Base-by-base conservation (phyloP, 371 early-diverging fungal genomes). In the Mortierella sp. region DNA sequence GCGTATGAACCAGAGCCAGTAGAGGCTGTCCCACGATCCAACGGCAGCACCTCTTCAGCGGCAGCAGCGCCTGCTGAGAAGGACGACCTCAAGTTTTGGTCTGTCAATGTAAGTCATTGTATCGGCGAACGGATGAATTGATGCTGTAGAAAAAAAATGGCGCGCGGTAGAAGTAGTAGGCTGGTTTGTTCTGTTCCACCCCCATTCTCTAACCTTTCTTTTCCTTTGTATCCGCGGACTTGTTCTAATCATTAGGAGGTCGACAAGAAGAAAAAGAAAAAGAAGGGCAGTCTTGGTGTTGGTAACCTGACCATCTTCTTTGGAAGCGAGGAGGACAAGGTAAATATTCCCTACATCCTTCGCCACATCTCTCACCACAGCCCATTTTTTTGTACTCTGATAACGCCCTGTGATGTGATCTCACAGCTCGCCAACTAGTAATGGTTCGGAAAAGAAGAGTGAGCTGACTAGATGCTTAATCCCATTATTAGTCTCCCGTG, bases 181-280 rank as follows among this genome's bases (percentile, higher is more conserved):
- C 31, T 24, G 31, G 24, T 45, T 45, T 13, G 11, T 26, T 5
- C 24, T 39, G 16, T 47, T 43, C 31, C 43, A 10, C 19, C 24
- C 31, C 52, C 41, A 39, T 48, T 22, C 37, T 53, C 43, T 53
- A 26, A 52, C 66, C 40, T n/a, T 4, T 9, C 22, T 43, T 19
- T 5, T 73, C 34, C 8, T 41, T 58, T 67, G 24, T 66, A 74
- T 4, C 41, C 68, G 13, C 73, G 70, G 45, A 72, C 75, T 70
- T 47, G 68, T 31, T 58, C 13, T 16, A 34, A 41, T 64, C 43
- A 87, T 70, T 89, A 92, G 79, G 93, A 93, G 75, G 79, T 88
- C 10, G 92, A 91, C 70, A 94, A 94, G 81, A 93, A 94, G 74
- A 95, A 94, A 79, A 94, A 94, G 79, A 94, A 93, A 73, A 90